Base-by-base conservation (phyloP, 176 grass and related monocot species). In the Juncus effusus region DNA sequence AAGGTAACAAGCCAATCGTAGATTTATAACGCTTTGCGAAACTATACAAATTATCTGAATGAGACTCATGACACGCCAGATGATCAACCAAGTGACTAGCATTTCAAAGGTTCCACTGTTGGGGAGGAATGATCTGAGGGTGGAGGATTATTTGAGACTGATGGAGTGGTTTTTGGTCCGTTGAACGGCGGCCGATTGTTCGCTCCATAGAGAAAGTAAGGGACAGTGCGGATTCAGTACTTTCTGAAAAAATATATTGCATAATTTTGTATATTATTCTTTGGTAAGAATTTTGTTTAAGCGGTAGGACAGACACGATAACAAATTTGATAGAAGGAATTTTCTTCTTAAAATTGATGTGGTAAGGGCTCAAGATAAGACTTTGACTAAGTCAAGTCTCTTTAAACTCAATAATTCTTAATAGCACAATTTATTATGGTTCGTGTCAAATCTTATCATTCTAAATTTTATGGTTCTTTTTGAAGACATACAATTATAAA, bases 131-230 rank as follows among this genome's bases (percentile, higher is more conserved):
- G 62, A 62, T 0, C 67, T 45, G 1, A 0, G 2, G 4, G 66
- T 38, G 16, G 40, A 0, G 14, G 63, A 74, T 13, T 81, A 79
- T 11, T 3, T 4, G 14, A 56, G 14, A 13, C 75, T 92, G 0
- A 10, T 82, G 36, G 47, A 15, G 6, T 80, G 89, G 5, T 87
- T 87, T 40, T 69, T 79, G 13, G 76, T 84, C 0, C 6, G 79
- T 0, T 80, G 77, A 71, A 13, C 7, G 66, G 61, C 2, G 7
- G 3, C 0, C 1, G 54, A 41, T 59, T 92, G 81, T 52, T 3
- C 3, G 1, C 0, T 0, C 7, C 87, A 84, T 81, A 0, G 0
- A 11, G 12, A 3, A 0, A 77, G 11, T 40, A 42, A 74, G 0
- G 78, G 78, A 0, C 42, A 2, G 45, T 93, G 89, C 36, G 62